phyloP scores from a whole-genome alignment of 345 rosid species.

The Eucalyptus erythrocorys region DNA sequence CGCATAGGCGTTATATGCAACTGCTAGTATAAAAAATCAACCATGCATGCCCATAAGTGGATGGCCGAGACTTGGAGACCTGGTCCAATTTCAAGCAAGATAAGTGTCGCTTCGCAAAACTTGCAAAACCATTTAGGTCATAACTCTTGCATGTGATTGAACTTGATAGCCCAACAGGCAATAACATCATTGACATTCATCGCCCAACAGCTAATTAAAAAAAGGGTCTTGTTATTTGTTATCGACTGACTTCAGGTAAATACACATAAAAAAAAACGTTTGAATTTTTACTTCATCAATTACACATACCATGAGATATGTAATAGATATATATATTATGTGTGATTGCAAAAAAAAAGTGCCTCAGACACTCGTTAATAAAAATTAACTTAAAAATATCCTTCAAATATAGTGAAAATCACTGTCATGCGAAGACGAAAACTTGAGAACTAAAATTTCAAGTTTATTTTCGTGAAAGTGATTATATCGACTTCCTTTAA shows the following conservation, averaged over 20 bases:
- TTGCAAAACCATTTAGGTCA: neutral
- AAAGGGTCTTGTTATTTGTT: neutral
- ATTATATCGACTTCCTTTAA: neutral
- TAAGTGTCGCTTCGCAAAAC: neutral
- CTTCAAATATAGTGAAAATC: neutral
- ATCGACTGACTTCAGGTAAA: neutral
- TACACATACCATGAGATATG: neutral
- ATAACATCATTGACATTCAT: neutral
- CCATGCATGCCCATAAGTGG: too few species aligned
- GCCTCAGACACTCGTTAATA: too few species aligned
- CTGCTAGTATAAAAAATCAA: too few species aligned
- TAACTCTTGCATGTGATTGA: neutral
- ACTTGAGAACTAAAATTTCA: neutral
- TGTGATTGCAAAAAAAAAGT: neutral
- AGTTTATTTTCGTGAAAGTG: neutral
- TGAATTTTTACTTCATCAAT: neutral
- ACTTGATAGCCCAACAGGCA: neutral
- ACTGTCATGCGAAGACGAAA: neutral
- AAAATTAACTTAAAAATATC: neutral
- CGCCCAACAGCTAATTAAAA: neutral
- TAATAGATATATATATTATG: too few species aligned
- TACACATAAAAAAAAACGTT: neutral
- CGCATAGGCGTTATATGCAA: too few species aligned
- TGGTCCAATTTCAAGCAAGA: neutral
- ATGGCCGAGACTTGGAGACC: too few species aligned